Percentiles rank a stretch among this genome's conserved stretches.
Evolutionary conservation across 1,139 yeast genomes (phyloP).

Genomic region (Suhomyces panamericanus): DNA sequence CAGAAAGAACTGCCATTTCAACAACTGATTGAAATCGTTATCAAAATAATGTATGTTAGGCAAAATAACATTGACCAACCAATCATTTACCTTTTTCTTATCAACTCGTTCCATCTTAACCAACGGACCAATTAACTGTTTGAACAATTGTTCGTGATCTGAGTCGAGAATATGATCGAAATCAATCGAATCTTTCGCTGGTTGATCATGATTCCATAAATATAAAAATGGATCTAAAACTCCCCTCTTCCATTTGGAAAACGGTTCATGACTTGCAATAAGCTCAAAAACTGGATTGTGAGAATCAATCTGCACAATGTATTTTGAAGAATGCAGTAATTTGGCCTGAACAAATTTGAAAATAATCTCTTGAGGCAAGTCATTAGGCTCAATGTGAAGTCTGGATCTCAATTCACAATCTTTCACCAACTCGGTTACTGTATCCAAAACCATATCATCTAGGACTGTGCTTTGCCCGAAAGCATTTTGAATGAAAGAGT

Average conservation of each 20-base stretch:
- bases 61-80: conserved; percentile 33
- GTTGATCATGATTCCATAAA: conserved; percentile 23
- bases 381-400: not conserved
- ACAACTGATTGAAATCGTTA: conserved; percentile 27
- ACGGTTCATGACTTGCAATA: conserved; percentile 20
- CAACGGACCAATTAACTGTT: conserved; percentile 28
- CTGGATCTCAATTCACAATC: not conserved
- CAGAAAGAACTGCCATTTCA: conserved; percentile 27
- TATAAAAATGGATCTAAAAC: conserved; percentile 31
- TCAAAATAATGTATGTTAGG: conserved; percentile 28
- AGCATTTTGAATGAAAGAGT: not conserved
- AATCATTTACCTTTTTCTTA: conserved; percentile 20
- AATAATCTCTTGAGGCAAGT: conserved; percentile 7
- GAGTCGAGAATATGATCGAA: conserved; percentile 2
- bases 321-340: conserved; percentile 23
- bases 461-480: not conserved
- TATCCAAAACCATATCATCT: conserved; percentile 2
- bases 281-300: conserved; percentile 20
- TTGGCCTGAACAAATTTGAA: conserved; percentile 29
- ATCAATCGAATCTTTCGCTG: not conserved
- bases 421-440: conserved; percentile 3
- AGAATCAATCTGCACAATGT: conserved; percentile 19
- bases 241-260: conserved; percentile 32
- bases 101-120: conserved; percentile 9
- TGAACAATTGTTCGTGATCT: conserved; percentile 19